Percentiles rank a stretch among this genome's conserved stretches.
These are phyloP conservation scores for Ascoidea tarda DNA, from an alignment of 805 yeast genomes.

Conservation along the genomic window DNA sequence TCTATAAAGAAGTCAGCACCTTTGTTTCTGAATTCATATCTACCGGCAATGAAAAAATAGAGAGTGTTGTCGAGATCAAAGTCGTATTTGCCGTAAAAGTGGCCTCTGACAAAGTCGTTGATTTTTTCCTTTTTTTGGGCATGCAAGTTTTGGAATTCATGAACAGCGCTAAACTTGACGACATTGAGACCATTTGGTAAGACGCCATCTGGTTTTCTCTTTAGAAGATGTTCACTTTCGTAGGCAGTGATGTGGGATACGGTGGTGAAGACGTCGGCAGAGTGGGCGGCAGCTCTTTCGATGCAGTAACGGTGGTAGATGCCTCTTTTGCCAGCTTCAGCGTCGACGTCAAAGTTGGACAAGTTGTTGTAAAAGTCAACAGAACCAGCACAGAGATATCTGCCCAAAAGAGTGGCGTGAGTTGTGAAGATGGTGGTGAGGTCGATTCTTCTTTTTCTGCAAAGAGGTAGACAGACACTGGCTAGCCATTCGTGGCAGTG, in stretches of 20 bases:
- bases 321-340: slow-evolving; percentile 96
- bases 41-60: slow-evolving; percentile 92
- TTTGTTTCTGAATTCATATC: slow-evolving; percentile 92
- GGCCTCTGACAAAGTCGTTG: slow-evolving; percentile 91
- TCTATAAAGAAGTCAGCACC: slow-evolving; percentile 95
- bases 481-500: slow-evolving; percentile 99
- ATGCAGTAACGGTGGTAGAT: slow-evolving; percentile 94
- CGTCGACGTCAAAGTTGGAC: slow-evolving; percentile 83
- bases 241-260: slow-evolving; percentile 96
- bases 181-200: slow-evolving; percentile 94
- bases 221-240: slow-evolving; percentile 83
- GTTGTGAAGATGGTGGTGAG: slow-evolving; percentile 94
- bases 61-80: slow-evolving; percentile 88
- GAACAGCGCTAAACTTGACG: slow-evolving; percentile 92
- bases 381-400: slow-evolving; percentile 92
- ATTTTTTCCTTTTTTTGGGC: slow-evolving; percentile 84
- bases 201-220: slow-evolving; percentile 96
- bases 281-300: slow-evolving; percentile 91
- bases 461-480: slow-evolving; percentile 86
- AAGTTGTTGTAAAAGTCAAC: slow-evolving; percentile 92
- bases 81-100: slow-evolving; percentile 92
- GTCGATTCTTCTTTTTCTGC: slow-evolving; percentile 83
- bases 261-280: slow-evolving; percentile 94
- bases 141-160: slow-evolving; percentile 94
- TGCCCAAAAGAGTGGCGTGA: slow-evolving; percentile 90